Evolutionary conservation across 371 early-diverging fungal genomes (phyloP).

Genomic region (Lichtheimia corymbifera): DNA sequence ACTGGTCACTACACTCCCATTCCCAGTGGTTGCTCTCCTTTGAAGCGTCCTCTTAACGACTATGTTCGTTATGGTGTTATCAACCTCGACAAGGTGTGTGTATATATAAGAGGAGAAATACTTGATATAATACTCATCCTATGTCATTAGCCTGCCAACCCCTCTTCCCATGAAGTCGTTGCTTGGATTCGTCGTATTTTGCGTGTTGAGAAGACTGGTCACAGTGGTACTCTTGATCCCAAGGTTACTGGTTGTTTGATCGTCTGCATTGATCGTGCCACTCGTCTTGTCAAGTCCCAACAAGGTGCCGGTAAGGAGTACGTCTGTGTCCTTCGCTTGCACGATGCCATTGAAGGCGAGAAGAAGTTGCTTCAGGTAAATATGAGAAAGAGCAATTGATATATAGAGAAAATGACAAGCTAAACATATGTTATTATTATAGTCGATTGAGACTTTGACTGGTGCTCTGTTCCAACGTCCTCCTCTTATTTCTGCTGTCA

Average conservation of each 20-base stretch:
- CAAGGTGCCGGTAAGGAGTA: slow-evolving; percentile 99
- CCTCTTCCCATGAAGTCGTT: slow-evolving; percentile 99
- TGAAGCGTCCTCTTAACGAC: slow-evolving; percentile 91
- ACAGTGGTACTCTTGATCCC: slow-evolving; percentile 99
- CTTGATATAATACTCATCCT: too few relatives aligned
- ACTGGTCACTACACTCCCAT: slow-evolving; percentile 98
- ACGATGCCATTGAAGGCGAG: slow-evolving; percentile 89
- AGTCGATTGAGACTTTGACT: slow-evolving; percentile 92
- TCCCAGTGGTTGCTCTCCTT: slow-evolving; percentile 93
- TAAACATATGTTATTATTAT: neutral
- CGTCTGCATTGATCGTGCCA: slow-evolving; percentile 99
- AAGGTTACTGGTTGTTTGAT: slow-evolving; percentile 99
- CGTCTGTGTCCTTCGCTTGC: slow-evolving; percentile 95
- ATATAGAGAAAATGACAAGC: neutral
- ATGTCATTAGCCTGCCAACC: slow-evolving; percentile 93
- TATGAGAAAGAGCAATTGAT: neutral
- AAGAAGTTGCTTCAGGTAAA: slow-evolving; percentile 77
- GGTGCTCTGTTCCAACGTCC: slow-evolving; percentile 99
- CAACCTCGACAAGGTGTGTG: slow-evolving; percentile 76
- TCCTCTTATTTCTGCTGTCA: slow-evolving; percentile 99
- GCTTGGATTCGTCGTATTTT: slow-evolving; percentile 99
- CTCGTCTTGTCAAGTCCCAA: slow-evolving; percentile 99
- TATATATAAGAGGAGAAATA: too few relatives aligned
- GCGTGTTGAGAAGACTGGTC: slow-evolving; percentile 99
- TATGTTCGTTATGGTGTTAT: slow-evolving; percentile 98